phyloP scores from a whole-genome alignment of 2,329 filamentous ascomycete genomes.

The Aspergillus sp. region DNA sequence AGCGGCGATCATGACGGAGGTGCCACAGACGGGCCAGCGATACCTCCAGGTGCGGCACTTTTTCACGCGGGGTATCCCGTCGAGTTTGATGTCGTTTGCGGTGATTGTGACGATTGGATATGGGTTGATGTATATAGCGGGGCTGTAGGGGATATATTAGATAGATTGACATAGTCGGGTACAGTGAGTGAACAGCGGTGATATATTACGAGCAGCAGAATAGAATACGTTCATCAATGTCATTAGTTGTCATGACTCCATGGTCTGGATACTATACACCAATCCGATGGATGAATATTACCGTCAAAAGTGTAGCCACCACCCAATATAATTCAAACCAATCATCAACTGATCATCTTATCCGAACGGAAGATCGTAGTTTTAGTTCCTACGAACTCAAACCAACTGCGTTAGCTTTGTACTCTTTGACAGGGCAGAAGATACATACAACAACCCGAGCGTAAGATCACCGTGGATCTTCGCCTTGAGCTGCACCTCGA shows the following conservation, averaged over 20 bases:
- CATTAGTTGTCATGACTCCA: neutral
- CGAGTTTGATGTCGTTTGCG: slow-evolving; percentile 74
- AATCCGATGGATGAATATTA: neutral
- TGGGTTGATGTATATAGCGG: slow-evolving; percentile 77
- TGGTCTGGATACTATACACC: neutral
- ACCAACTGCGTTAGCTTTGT: too few species aligned
- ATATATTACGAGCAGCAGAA: too few species aligned
- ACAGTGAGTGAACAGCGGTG: neutral
- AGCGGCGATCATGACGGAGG: slow-evolving; percentile 99
- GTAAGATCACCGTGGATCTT: slow-evolving; percentile 83
- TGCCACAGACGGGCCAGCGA: slow-evolving; percentile 81
- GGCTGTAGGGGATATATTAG: slow-evolving; percentile 49
- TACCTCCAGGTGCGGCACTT: slow-evolving; percentile 94
- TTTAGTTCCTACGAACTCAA: neutral
- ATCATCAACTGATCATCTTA: too few species aligned
- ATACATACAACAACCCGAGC: slow-evolving; percentile 70
- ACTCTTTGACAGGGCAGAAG: neutral
- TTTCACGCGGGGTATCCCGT: slow-evolving; percentile 86
- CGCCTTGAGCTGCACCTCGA: slow-evolving; percentile 83
- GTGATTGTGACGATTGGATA: slow-evolving; percentile 90
- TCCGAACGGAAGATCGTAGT: too few species aligned
- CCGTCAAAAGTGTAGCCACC: too few species aligned
- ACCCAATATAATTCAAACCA: too few species aligned
- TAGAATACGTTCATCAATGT: neutral
- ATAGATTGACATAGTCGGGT: neutral